Percentiles rank a stretch among this genome's conserved stretches.
These are phyloP conservation scores for Suaeda aralocaspica DNA, from an alignment of 148 eudicot genomes.

Conservation along the genomic window DNA sequence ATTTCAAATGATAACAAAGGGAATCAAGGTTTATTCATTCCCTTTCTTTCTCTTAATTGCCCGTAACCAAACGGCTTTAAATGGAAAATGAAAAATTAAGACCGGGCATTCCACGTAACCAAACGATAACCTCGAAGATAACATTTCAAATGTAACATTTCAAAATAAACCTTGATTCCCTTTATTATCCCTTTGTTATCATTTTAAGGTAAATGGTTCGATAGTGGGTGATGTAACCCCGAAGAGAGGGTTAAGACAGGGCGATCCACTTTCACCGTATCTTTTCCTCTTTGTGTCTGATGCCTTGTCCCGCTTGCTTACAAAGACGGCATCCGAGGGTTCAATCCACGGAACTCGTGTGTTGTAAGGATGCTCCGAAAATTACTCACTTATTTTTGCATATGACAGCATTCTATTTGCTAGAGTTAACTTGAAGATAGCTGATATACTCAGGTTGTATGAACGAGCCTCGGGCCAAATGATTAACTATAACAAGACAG, in stretches of 20 bases:
- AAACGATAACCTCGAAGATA: too few species aligned
- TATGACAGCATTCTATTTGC: neutral
- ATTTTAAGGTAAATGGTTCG: neutral
- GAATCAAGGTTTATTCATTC: too few species aligned
- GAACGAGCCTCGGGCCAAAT: neutral
- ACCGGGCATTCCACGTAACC: too few species aligned
- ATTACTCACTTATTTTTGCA: neutral
- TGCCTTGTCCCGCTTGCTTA: neutral
- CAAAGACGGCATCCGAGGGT: neutral
- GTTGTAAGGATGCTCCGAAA: neutral
- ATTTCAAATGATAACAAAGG: too few species aligned
- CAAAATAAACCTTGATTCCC: too few species aligned
- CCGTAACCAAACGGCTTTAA: too few species aligned
- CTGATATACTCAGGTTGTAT: too few species aligned
- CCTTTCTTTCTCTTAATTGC: too few species aligned
- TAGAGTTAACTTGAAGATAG: neutral
- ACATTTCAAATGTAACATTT: too few species aligned
- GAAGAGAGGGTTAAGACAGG: neutral
- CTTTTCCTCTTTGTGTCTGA: neutral
- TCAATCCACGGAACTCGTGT: neutral
- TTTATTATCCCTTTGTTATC: too few species aligned
- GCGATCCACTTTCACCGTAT: neutral
- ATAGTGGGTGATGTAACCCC: neutral
- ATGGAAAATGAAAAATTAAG: too few species aligned
- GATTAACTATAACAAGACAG: neutral